Conservation (phyloP, 176 grass and related monocot species). For the Hordeum vulgare region MorexV3_pseudomolecules_assembly NC_058523.1:49659587-49660086, state of each 20-base stretch:
- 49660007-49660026: background rate
- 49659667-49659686: background rate
- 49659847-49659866: conserved; percentile 25
- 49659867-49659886: conserved; percentile 17
- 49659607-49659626: background rate
- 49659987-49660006: background rate
- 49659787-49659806: conserved; percentile 14
- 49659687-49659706: too few species aligned
- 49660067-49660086: background rate
- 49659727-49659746: background rate
- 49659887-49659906: conserved; percentile 16
- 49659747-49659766: background rate
- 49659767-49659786: background rate
- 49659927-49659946: background rate
- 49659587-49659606: too few species aligned
- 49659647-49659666: background rate
- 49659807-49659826: background rate
- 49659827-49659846: background rate
- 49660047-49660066: conserved; percentile 5
- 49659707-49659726: background rate
- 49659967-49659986: conserved; percentile 20
- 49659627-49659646: background rate
- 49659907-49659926: conserved; percentile 59
- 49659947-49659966: background rate
- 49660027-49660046: conserved; percentile 23